Percentiles rank a stretch among this genome's conserved stretches.
Conservation (phyloP, 1,284 basidiomycete species). For the Microbotryum lychnidis-dioicae region DNA sequence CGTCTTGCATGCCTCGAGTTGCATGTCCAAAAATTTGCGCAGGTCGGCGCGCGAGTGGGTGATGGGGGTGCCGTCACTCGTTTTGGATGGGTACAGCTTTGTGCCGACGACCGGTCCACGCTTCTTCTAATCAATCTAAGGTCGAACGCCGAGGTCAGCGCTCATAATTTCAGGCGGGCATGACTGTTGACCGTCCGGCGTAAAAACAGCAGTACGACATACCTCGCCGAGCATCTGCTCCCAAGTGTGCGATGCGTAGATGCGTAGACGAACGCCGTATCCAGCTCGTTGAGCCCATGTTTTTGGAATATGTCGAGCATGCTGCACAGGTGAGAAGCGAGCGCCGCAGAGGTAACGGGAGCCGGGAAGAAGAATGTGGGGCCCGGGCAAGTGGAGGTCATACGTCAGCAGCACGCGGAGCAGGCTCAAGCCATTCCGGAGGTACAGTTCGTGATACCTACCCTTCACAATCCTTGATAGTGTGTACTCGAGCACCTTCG, state of each 20-base stretch:
- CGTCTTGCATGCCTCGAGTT: slow-evolving; percentile 39
- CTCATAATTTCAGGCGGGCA: no score
- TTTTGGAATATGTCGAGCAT: slow-evolving; percentile 53
- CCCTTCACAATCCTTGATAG: slow-evolving; percentile 10
- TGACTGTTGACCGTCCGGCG: no score
- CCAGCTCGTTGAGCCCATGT: slow-evolving; percentile 52
- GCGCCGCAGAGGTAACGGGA: no score
- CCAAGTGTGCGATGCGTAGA: slow-evolving; percentile 38
- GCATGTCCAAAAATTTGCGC: slow-evolving; percentile 34
- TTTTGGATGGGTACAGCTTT: slow-evolving; percentile 42
- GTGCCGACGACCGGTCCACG: slow-evolving; percentile 41
- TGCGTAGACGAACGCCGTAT: slow-evolving; percentile 50
- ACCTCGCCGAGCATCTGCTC: slow-evolving; percentile 41
- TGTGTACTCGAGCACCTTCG: slow-evolving; percentile 5
- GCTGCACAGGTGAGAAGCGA: slow-evolving; percentile 17
- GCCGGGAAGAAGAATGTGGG: no score
- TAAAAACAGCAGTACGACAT: not conserved
- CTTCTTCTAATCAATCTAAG: slow-evolving; percentile 13
- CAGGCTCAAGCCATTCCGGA: no score
- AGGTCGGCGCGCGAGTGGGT: slow-evolving; percentile 36
- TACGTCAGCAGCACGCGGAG: no score
- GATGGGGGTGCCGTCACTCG: slow-evolving; percentile 17
- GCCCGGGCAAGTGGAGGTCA: no score
- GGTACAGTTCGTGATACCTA: not conserved
- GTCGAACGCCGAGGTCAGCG: not conserved